Base-by-base conservation (phyloP, 1,139 yeast genomes). In the Kazachstania sp. region DNA sequence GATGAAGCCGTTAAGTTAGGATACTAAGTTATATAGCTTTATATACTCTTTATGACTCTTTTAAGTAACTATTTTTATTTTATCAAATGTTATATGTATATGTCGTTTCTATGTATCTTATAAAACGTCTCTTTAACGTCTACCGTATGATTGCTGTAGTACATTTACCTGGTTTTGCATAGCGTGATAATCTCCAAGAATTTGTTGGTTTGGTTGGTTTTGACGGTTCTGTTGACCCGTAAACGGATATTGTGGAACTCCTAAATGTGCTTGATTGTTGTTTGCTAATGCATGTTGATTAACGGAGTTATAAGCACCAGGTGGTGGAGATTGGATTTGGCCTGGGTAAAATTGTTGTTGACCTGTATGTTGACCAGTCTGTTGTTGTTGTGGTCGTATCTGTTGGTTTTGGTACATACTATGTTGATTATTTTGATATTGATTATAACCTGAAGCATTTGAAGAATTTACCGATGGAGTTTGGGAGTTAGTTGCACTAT, bases 131-230 rank as follows among this genome's bases (percentile, higher is more conserved):
- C 20, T 26, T 30, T 29, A 45, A n/a, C 45, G 45, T 39, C 61
- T 53, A 19, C 52, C 49, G 47, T 61, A 62, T 2, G 49, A 45
- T 32, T 55, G 56, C 41, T 68, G 69, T 37, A 69, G 45, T 18
- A 71, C 71, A 57, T 81, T 83, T 18, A 81, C 84, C 58, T 81
- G 86, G 38, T 73, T 80, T 55, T 81, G 84, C 45, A 81, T 66
- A 16, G 81, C 81, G 58, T 76, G 76, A 50, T 80, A 68, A 59
- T 81, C 82, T 48, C 80, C 81, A 53, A 81, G 63, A 23, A 80
- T 77, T 51, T 78, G 74, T 41, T 48, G 56, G 32, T 28, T 49
- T 44, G 42, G 44, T 46, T 50, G 39, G n/a, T 23, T 11, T 9
- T 28, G 18, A 18, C 19, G 43, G 9, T 13, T 31, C 20, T 32